Evolutionary conservation across 441 rosid species (phyloP).

Genomic region (Erodium trifolium): DNA sequence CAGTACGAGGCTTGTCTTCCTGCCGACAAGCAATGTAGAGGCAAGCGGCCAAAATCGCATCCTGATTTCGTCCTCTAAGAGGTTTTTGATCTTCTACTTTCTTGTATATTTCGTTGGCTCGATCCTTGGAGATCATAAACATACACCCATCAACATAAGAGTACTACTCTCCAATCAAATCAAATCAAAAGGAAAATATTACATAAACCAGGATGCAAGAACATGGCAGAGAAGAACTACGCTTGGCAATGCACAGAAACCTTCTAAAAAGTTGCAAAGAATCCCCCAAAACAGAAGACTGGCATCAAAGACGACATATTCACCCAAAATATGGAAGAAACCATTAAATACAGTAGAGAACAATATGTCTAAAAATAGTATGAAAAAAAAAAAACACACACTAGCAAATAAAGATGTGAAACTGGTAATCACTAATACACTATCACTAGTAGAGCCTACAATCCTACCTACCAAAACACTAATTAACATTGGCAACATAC

Average conservation of each 20-base stretch:
- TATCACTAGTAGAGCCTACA: no score
- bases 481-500: no score
- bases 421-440: no score
- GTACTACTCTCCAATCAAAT: background rate
- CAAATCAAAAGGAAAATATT: background rate
- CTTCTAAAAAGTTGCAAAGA: no score
- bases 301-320: background rate
- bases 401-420: no score
- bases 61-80: slow-evolving; percentile 32
- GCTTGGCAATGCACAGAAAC: no score
- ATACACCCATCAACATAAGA: background rate
- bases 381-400: no score
- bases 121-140: slow-evolving; percentile 23
- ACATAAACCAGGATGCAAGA: background rate
- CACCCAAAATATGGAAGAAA: background rate
- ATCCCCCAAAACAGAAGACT: no score
- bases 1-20: slow-evolving; percentile 25
- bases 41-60: slow-evolving; percentile 39
- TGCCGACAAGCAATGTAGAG: slow-evolving; percentile 34
- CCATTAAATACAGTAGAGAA: background rate
- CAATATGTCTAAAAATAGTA: no score
- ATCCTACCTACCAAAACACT: no score
- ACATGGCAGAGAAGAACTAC: background rate
- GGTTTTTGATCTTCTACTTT: slow-evolving; percentile 42
- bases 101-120: slow-evolving; percentile 41